phyloP scores from a whole-genome alignment of 768 basidiomycete species.

The Sporobolomyces phaffii region DNA sequence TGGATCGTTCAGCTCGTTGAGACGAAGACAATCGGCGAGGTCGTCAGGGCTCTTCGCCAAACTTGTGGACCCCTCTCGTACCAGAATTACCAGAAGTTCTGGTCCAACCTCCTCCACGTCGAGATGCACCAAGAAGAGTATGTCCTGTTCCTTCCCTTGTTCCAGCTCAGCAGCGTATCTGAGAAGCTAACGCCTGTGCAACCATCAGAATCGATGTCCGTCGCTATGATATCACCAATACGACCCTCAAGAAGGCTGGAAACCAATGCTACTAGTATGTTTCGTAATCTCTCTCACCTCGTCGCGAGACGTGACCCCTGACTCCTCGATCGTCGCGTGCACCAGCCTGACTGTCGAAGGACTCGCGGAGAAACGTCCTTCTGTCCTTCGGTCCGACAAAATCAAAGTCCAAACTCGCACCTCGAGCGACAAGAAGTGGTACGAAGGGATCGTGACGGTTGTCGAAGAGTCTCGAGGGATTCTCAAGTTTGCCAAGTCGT shows the following conservation, averaged over 20 bases:
- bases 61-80: background rate
- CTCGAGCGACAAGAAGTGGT: slow-evolving; percentile 7
- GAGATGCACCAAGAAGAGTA: slow-evolving; percentile 14
- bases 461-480: background rate
- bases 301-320: background rate
- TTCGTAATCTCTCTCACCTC: background rate
- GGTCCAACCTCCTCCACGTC: background rate
- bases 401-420: background rate
- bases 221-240: background rate
- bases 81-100: background rate
- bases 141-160: background rate
- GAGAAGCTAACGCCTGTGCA: no score
- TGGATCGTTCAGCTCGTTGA: background rate
- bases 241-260: background rate
- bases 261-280: background rate
- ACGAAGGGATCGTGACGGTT: slow-evolving; percentile 10
- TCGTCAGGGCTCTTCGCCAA: background rate
- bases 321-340: no score
- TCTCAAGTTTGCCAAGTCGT: slow-evolving; percentile 7
- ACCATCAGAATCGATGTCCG: slow-evolving; percentile 1
- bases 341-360: slow-evolving; percentile 10
- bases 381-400: slow-evolving; percentile 11
- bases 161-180: no score
- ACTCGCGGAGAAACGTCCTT: slow-evolving; percentile 23
- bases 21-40: background rate